Evolutionary conservation across 768 basidiomycete genomes (phyloP), one percentile per base, ranked within the genome.

Genomic region (Dacryopinax primogenitus): DNA sequence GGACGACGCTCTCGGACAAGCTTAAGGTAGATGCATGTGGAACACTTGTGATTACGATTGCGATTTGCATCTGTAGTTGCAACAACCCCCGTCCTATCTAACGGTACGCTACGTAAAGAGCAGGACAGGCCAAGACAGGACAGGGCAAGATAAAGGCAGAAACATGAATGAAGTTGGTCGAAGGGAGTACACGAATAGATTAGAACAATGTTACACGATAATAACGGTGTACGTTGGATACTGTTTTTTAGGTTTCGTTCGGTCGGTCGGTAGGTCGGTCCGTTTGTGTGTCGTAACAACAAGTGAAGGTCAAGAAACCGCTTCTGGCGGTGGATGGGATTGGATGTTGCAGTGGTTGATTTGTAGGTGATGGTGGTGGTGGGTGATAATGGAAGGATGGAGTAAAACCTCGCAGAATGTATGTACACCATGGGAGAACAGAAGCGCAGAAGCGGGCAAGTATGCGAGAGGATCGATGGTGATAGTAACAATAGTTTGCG

Each of bases 141-240:
- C 51, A 26, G 12, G 32, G 51, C 51, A 58, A 18, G 9, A 13
- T 26, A 32, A 7, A 32, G 9, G 32, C 21, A 30, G 51, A 58
- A 30, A 13, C 30, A 15, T 13, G 26, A 58, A 32, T n/a, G n/a
- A n/a, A n/a, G n/a, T n/a, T n/a, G n/a, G n/a, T n/a, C n/a, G n/a
- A n/a, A n/a, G n/a, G n/a, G 30, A 58, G 51, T 58, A 58, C 51
- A 58, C 51, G 51, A 58, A 58, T 58, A 58, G 51, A 58, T 58
- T 58, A 58, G 51, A 58, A 58, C 51, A 58, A 58, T 58, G 51
- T 28, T 58, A 58, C 51, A 58, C 26, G 51, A 28, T 58, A 58
- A 44, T n/a, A n/a, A n/a, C n/a, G 41, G 26, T 58, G 51, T 11
- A 47, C 11, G 51, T 58, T 58, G 51, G 30, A 58, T 11, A 15